Percentiles rank a stretch among this genome's conserved stretches.
These are phyloP conservation scores for Saturnispora gosingensis DNA, from an alignment of 805 yeast species.

Conservation along the genomic window DNA sequence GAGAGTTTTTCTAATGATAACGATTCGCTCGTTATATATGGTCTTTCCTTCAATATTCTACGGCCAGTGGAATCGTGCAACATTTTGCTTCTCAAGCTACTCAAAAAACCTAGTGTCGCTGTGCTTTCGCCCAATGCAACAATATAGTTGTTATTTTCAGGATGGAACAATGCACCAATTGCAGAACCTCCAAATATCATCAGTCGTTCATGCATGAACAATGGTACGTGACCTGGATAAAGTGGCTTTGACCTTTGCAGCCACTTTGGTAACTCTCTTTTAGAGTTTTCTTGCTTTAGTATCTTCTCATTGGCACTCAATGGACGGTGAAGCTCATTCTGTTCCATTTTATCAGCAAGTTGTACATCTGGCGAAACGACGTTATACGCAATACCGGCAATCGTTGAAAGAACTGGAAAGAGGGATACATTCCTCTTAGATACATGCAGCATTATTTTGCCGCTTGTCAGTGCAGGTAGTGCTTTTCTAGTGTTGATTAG, in stretches of 20 bases:
- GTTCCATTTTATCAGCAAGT: constrained; percentile 53
- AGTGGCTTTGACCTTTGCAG: constrained; percentile 35
- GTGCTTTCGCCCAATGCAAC: constrained; percentile 88
- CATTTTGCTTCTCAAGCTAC: constrained; percentile 60
- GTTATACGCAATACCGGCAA: constrained; percentile 7
- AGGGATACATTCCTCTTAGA: not conserved
- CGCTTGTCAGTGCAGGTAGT: not conserved
- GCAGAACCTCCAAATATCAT: constrained; percentile 66
- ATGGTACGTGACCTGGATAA: constrained; percentile 75
- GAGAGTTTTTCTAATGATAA: constrained; percentile 55
- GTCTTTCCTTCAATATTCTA: constrained; percentile 65
- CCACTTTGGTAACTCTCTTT: constrained; percentile 13
- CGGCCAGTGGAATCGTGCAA: constrained; percentile 69
- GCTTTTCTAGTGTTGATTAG: not conserved
- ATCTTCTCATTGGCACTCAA: constrained; percentile 23
- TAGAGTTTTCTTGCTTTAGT: constrained; percentile 13
- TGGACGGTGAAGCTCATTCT: constrained; percentile 35
- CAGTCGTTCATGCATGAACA: constrained; percentile 51
- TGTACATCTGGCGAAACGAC: constrained; percentile 33
- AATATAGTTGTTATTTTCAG: constrained; percentile 64
- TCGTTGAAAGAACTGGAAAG: not conserved
- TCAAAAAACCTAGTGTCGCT: constrained; percentile 61
- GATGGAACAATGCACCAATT: constrained; percentile 66
- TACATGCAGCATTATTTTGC: no score
- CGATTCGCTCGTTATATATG: constrained; percentile 69